Base-by-base conservation (phyloP, 805 yeast species). In the Yarrowia sp. region DNA sequence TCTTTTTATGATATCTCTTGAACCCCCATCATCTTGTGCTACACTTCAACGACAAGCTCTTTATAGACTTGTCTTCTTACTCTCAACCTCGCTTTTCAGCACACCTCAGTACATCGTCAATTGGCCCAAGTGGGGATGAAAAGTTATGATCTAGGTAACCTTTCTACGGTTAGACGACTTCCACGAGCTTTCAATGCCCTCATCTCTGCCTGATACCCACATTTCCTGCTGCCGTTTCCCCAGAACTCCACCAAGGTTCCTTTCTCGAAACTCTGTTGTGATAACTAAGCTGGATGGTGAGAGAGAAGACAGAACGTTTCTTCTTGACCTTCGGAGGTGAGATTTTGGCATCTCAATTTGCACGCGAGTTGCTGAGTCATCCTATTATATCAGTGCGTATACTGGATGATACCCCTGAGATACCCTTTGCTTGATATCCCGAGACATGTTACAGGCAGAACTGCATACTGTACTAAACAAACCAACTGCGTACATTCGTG, bases 161-260 rank as follows among this genome's bases (percentile, higher is more conserved):
- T 13, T 2, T 13, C 33, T 9, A 9, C 49, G n/a, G 1, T 3
- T 13, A 2, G 4, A 20, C 5, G 17, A 24, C 17, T 1, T 10
- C 36, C 13, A 15, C 20, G 17, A 40, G 2, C 13, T 6, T n/a
- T 36, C 3, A 12, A 9, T 2, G 30, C n/a, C 17, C 33, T 2
- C 17, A 36, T 19, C 33, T 14, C 1, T 3, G 5, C 2, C 10
- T 2, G 24, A 50, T 10, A 9, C n/a, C 24, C n/a, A 36, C 33
- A 8, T 36, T 13, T 33, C 7, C 12, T 10, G 56, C 14, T 38
- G 10, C 1, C 17, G 8, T 19, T 38, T 13, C 42, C 42, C 42
- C 43, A 52, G 33, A 5, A 20, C 43, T 38, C 58, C 58, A 52
- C 58, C 58, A 52, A 52, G 58, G 58, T 52, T 52, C 58, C 58